A percentile compares a stretch with the other conserved stretches of the same genome.
Evolutionary conservation across 176 grass and related monocot species (phyloP).

Genomic region (Bromus sterilis): DNA sequence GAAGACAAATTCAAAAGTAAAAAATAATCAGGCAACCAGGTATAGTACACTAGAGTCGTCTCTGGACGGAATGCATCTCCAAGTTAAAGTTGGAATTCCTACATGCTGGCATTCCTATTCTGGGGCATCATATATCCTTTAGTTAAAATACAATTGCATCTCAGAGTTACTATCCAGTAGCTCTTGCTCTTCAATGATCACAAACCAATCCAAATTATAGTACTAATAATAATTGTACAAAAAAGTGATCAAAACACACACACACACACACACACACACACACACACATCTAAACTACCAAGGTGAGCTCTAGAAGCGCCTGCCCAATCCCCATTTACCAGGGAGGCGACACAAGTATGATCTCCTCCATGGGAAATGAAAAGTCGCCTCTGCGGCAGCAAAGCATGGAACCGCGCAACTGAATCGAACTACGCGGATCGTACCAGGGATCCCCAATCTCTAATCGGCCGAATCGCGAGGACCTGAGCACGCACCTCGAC

Average conservation of each 20-base stretch:
- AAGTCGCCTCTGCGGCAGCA: background rate
- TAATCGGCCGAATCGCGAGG: background rate
- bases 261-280: too few relatives aligned
- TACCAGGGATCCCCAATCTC: background rate
- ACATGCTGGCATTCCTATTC: background rate
- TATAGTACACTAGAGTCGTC: too few relatives aligned
- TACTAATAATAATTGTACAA: background rate
- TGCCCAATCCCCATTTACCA: background rate
- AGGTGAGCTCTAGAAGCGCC: background rate
- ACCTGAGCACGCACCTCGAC: constrained; percentile 43
- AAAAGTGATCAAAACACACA: background rate
- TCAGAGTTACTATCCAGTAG: background rate
- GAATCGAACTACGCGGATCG: background rate
- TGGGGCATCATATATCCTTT: background rate
- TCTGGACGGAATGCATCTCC: background rate
- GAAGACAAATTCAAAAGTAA: background rate
- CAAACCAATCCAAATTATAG: background rate
- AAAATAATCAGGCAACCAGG: background rate
- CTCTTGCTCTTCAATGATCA: constrained; percentile 1
- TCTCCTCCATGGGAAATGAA: background rate
- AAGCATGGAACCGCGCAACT: background rate
- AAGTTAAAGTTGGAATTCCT: background rate
- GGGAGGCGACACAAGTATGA: background rate
- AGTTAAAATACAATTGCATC: background rate
- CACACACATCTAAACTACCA: background rate